Percentiles rank a stretch among this genome's conserved stretches.
Conservation (phyloP, 768 basidiomycete species). For the Brasilioporus rufonigricans region DNA sequence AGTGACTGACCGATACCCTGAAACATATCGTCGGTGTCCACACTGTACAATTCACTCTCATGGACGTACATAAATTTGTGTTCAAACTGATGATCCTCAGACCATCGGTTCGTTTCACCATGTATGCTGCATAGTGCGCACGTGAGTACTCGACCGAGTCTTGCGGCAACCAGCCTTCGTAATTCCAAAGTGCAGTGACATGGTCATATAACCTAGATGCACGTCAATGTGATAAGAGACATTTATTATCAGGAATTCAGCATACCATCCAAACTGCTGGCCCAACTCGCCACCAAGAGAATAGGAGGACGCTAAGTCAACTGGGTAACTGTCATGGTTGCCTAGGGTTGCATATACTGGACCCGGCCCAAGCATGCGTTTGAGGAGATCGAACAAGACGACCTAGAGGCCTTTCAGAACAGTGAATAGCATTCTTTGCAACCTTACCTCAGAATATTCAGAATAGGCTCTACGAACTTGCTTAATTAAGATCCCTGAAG, state of each 20-base stretch:
- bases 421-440: neutral
- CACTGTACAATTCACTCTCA: neutral
- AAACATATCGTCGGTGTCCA: neutral
- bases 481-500: neutral
- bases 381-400: constrained; percentile 65
- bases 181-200: constrained; percentile 65
- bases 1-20: constrained; percentile 33
- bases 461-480: constrained; percentile 46
- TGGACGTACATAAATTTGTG: constrained; percentile 66
- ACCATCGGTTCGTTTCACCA: constrained; percentile 63
- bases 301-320: constrained; percentile 59
- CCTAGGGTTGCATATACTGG: constrained; percentile 77
- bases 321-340: constrained; percentile 70
- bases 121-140: constrained; percentile 71
- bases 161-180: constrained; percentile 66
- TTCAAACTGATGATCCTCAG: constrained; percentile 72
- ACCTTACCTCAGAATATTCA: constrained; percentile 57
- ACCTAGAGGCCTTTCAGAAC: constrained; percentile 39
- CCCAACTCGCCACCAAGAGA: constrained; percentile 53
- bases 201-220: constrained; percentile 71
- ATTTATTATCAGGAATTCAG: neutral
- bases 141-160: constrained; percentile 55
- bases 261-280: constrained; percentile 64
- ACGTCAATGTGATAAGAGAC: neutral
- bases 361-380: constrained; percentile 55